These are phyloP conservation scores for Fagus sylvatica DNA, from an alignment of 306 rosid species.

Conservation along the genomic window DNA sequence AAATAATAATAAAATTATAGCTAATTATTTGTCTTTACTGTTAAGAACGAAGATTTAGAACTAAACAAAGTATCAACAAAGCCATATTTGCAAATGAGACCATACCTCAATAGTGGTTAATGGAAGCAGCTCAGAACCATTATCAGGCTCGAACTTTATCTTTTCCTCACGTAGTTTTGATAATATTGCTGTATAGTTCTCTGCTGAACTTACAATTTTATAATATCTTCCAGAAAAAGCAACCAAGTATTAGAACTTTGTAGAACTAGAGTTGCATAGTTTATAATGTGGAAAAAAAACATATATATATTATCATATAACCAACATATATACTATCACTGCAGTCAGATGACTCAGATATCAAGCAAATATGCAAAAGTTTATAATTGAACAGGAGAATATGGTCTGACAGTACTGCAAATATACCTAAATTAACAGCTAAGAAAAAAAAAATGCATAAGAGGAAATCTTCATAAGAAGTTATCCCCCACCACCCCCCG, in stretches of 20 bases:
- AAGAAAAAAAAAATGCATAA: neutral
- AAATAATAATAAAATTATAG: neutral
- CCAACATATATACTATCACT: neutral
- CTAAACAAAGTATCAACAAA: neutral
- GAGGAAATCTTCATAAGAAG: neutral
- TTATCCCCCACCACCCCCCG: no score
- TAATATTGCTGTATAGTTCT: conserved; percentile 67
- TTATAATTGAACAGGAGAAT: neutral
- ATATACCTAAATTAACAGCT: neutral
- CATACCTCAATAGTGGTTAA: conserved; percentile 66
- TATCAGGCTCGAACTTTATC: conserved; percentile 80
- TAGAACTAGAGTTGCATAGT: neutral
- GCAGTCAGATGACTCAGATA: neutral
- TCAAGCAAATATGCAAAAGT: neutral
- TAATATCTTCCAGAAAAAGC: conserved; percentile 56
- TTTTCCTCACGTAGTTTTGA: conserved; percentile 74
- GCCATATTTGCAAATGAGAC: conserved; percentile 5
- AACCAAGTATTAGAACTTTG: conserved; percentile 24
- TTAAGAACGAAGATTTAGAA: neutral
- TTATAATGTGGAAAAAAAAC: neutral
- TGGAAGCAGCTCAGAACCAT: conserved; percentile 92
- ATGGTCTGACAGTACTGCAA: neutral
- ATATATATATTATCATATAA: neutral
- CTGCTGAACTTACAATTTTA: conserved; percentile 80
- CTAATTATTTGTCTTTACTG: neutral